Evolutionary conservation across 75 land plant species (phyloP).

Genomic region (Selaginella tamariscina): DNA sequence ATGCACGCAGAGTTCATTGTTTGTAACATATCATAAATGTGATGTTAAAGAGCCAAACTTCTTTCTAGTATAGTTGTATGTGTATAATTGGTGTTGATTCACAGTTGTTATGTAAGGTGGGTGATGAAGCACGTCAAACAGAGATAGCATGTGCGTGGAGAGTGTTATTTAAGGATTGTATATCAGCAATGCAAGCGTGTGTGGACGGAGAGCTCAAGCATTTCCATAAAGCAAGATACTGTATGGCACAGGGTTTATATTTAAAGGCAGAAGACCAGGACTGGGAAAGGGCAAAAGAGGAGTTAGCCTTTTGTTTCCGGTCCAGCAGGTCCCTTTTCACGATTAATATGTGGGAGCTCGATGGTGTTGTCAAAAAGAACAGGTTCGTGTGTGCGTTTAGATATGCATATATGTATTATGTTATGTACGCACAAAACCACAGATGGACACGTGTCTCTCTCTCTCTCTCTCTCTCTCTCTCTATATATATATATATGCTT

Average conservation of each 20-base stretch:
- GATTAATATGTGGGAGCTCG: constrained; percentile 99
- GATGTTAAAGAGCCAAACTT: too few relatives aligned
- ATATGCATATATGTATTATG: too few relatives aligned
- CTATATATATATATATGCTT: not conserved
- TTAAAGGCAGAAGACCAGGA: constrained; percentile 53
- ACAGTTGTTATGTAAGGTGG: constrained; percentile 7
- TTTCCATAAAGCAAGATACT: constrained; percentile 90
- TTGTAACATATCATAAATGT: too few relatives aligned
- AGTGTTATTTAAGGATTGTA: constrained; percentile 66
- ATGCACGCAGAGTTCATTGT: not conserved
- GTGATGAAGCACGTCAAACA: constrained; percentile 12
- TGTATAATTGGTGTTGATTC: constrained; percentile 5
- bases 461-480: not conserved
- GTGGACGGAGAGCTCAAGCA: constrained; percentile 96
- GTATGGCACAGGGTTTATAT: constrained; percentile 64
- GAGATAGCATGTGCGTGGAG: constrained; percentile 46
- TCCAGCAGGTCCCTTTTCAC: constrained; percentile 85
- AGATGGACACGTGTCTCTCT: not conserved
- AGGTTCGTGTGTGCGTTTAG: too few relatives aligned
- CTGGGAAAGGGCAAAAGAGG: constrained; percentile 77
- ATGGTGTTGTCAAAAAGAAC: constrained; percentile 57
- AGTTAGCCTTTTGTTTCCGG: constrained; percentile 95
- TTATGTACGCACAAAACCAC: not conserved
- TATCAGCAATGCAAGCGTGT: constrained; percentile 64
- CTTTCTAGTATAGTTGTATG: constrained; percentile 1